phyloP scores from a whole-genome alignment of 768 basidiomycete genomes.

The Astraeus odoratus region DNA sequence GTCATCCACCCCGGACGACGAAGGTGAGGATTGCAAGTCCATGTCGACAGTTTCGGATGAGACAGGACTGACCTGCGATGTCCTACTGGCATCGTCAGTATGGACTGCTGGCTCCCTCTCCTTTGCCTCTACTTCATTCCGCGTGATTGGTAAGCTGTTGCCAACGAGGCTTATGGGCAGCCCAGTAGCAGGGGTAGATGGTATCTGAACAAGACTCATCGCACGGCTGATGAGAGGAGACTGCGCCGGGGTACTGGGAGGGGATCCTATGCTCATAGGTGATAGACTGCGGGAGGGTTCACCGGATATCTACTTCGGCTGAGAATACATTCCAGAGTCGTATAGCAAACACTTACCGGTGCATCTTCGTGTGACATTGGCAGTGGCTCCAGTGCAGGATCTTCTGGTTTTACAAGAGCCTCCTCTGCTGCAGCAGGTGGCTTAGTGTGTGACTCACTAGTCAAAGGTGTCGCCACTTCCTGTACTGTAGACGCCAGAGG shows the following conservation, averaged over 20 bases:
- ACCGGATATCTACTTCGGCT: constrained; percentile 25
- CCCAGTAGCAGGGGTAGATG: constrained; percentile 4
- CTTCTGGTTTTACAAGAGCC: constrained; percentile 1
- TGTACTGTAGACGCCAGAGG: constrained; percentile 14
- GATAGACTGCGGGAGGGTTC: constrained; percentile 44
- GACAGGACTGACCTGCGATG: constrained; percentile 23
- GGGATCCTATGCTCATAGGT: constrained; percentile 57
- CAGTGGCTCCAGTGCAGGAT: constrained; percentile 2
- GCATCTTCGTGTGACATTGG: constrained; percentile 12
- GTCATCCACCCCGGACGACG: constrained; percentile 16
- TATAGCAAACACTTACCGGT: constrained; percentile 15
- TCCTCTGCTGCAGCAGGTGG: constrained; percentile 11
- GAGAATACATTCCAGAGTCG: constrained; percentile 11
- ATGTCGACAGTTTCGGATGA: constrained; percentile 30
- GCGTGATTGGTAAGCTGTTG: constrained; percentile 9
- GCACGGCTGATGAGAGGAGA: constrained; percentile 9
- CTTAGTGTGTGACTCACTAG: constrained; percentile 3
- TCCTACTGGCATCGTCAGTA: constrained; percentile 23
- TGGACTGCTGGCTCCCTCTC: constrained; percentile 10
- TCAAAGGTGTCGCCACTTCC: constrained; percentile 2
- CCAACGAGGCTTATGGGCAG: constrained; percentile 4
- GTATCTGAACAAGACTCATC: constrained; percentile 3
- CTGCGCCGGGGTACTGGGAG: constrained; percentile 31
- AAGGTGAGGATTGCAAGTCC: constrained; percentile 29
- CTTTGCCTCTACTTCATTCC: constrained; percentile 15